phyloP scores from a whole-genome alignment of 805 yeast genomes.

The Saturnispora zaruensis region DNA sequence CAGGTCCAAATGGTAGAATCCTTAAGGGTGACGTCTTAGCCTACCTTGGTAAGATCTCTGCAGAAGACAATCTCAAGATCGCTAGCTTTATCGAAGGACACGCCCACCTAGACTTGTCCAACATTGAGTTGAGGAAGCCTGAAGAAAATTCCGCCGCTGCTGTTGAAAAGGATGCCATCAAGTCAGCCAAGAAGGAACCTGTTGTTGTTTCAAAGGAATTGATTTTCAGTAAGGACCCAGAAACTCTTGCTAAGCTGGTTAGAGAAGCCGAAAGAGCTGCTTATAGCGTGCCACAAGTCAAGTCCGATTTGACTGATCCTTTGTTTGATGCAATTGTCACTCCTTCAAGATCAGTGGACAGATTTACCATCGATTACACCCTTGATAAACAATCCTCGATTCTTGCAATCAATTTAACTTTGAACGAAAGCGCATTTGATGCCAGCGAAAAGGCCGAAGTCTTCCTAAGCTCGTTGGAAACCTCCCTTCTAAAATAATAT shows the following conservation, averaged over 20 bases:
- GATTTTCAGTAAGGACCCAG: constrained; percentile 7
- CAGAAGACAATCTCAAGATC: constrained; percentile 44
- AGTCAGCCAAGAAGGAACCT: constrained; percentile 29
- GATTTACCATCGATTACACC: constrained; percentile 32
- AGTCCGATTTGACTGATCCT: constrained; percentile 47
- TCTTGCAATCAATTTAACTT: constrained; percentile 29
- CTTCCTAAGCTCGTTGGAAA: constrained; percentile 19
- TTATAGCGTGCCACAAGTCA: constrained; percentile 21
- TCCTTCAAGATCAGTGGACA: constrained; percentile 33
- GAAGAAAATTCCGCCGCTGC: constrained; percentile 14
- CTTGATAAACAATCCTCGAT: constrained; percentile 21
- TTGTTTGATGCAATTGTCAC: constrained; percentile 51
- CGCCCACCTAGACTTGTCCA: constrained; percentile 63
- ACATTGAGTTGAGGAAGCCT: constrained; percentile 39
- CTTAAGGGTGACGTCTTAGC: constrained; percentile 90
- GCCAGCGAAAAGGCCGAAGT: constrained; percentile 39
- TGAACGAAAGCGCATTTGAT: constrained; percentile 35
- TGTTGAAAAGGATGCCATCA: constrained; percentile 7
- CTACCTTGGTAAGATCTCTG: constrained; percentile 61
- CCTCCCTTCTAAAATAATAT: not conserved
- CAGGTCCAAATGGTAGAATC: constrained; percentile 85
- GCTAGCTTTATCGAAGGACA: constrained; percentile 47
- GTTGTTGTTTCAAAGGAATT: constrained; percentile 2
- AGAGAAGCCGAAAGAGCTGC: constrained; percentile 37
- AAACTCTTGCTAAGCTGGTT: constrained; percentile 37